A percentile compares a stretch with the other conserved stretches of the same genome.
phyloP scores from a whole-genome alignment of 2,329 filamentous ascomycete genomes.

The Diplocarpon rosae region DNA sequence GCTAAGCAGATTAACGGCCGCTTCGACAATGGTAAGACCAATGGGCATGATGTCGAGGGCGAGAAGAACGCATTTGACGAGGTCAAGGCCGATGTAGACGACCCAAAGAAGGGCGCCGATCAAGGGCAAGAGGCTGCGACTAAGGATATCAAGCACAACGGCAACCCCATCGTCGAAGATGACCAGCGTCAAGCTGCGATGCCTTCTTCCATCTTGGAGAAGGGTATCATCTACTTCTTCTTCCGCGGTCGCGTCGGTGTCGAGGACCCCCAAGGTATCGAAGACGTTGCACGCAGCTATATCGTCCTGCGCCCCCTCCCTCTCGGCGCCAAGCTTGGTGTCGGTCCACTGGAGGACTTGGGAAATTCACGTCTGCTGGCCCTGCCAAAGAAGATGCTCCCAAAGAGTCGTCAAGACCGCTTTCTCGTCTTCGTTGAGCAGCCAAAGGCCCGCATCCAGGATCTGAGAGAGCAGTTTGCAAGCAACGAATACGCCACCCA shows the following conservation, averaged over 20 bases:
- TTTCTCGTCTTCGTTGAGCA: slow-evolving; percentile 83
- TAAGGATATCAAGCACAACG: slow-evolving; percentile 23
- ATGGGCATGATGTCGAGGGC: slow-evolving; percentile 10
- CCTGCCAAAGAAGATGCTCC: slow-evolving; percentile 76
- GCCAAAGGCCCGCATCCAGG: slow-evolving; percentile 48
- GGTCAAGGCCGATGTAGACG: slow-evolving; percentile 23
- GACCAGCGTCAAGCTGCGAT: slow-evolving; percentile 27
- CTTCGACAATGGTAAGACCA: neutral
- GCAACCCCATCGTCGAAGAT: slow-evolving; percentile 23
- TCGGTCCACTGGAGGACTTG: slow-evolving; percentile 36
- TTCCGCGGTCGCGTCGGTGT: slow-evolving; percentile 66
- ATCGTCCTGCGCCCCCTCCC: slow-evolving; percentile 68
- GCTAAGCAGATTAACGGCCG: slow-evolving; percentile 2
- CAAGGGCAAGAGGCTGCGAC: slow-evolving; percentile 18
- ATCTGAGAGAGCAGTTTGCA: slow-evolving; percentile 61
- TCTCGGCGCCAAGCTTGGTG: slow-evolving; percentile 54
- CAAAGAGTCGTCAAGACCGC: slow-evolving; percentile 53
- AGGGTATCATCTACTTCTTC: slow-evolving; percentile 88
- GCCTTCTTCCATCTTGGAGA: slow-evolving; percentile 59
- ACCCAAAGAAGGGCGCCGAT: slow-evolving; percentile 19
- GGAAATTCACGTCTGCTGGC: slow-evolving; percentile 62
- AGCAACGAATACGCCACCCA: slow-evolving; percentile 63
- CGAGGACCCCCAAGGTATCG: slow-evolving; percentile 54
- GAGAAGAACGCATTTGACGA: slow-evolving; percentile 24
- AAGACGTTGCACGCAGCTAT: slow-evolving; percentile 68